Percentiles rank a stretch among this genome's conserved stretches.
phyloP scores from a whole-genome alignment of 257 asterid species.

The Prunella vulgaris region DNA sequence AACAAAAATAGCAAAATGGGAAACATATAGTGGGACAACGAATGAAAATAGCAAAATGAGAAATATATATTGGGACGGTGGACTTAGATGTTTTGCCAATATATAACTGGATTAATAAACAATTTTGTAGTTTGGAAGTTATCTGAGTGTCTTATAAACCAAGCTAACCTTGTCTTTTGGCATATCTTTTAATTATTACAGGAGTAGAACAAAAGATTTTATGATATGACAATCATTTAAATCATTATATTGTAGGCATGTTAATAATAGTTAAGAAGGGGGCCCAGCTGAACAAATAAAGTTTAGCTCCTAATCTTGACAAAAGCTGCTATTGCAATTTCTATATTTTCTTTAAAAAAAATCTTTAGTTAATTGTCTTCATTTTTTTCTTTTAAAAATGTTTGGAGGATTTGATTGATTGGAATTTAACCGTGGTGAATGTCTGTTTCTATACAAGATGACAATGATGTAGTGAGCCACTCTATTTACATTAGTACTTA shows the following conservation, averaged over 20 bases:
- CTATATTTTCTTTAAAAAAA: background rate
- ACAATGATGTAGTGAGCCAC: background rate
- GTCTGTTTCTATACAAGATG: background rate
- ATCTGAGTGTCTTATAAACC: background rate
- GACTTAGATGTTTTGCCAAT: background rate
- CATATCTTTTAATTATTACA: background rate
- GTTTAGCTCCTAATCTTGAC: slow-evolving; percentile 15
- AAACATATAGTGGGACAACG: too few species aligned
- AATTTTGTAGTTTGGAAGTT: background rate
- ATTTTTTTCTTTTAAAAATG: background rate
- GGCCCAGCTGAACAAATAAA: slow-evolving; percentile 11
- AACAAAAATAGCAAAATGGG: too few species aligned
- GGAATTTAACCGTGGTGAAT: background rate
- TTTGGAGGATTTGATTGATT: background rate
- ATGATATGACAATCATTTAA: background rate
- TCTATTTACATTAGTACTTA: background rate
- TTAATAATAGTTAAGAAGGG: slow-evolving; percentile 13
- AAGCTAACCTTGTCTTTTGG: background rate
- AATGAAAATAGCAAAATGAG: too few species aligned
- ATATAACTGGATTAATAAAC: background rate
- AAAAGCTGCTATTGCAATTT: slow-evolving; percentile 5
- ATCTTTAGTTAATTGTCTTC: background rate
- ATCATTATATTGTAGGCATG: background rate
- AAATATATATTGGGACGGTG: too few species aligned
- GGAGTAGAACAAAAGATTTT: background rate